Base-by-base conservation (phyloP, 108 stramenopile species). In the Nitzschia palea region DNA sequence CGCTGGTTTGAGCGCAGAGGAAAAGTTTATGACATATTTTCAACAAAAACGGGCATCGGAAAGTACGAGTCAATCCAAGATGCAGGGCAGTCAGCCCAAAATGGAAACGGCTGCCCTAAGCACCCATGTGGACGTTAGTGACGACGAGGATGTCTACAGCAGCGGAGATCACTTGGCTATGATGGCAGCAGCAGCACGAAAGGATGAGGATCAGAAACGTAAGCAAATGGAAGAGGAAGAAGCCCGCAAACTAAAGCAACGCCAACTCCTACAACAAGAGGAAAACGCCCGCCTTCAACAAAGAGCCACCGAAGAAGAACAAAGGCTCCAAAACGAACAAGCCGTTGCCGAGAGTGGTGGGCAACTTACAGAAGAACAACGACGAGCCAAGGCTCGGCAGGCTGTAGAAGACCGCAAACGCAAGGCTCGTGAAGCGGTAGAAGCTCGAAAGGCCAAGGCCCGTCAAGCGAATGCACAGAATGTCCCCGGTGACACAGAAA, bases 381-480 rank as follows among this genome's bases (percentile, higher is more conserved):
- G 67, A 33, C 56, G 56, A 20, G 67, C 57, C 35, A 57, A 67
- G 42, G 65, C 67, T 20, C 74, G 74, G 4, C 47, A 50, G 20
- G 74, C 74, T 44, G 67, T 76, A 6, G 74, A 76, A 29, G 74
- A 76, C 20, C 74, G 74, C 42, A 76, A 76, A 33, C 60, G 74
- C 3, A 76, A 76, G 62, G 66, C 74, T n/a, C 35, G 74, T 17
- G 74, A 74, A 52, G 74, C 74, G 3, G 65, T 74, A 25, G 74
- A 66, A 28, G 74, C 74, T 1, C 64, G 74, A 15, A 74, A 74
- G 52, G 60, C 58, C 33, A 67, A 61, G 44, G 45, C 65, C 20
- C 37, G 53, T 20, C 52, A 55, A 36, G 61, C 42, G 27, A 28
- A 32, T 18, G 47, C 42, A 10, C n/a, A 9, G 18, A 26, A 29